Evolutionary conservation across 192 early-diverging fungal species (phyloP), one percentile per base, ranked within the genome.

Genomic region (Coemansia sp.): DNA sequence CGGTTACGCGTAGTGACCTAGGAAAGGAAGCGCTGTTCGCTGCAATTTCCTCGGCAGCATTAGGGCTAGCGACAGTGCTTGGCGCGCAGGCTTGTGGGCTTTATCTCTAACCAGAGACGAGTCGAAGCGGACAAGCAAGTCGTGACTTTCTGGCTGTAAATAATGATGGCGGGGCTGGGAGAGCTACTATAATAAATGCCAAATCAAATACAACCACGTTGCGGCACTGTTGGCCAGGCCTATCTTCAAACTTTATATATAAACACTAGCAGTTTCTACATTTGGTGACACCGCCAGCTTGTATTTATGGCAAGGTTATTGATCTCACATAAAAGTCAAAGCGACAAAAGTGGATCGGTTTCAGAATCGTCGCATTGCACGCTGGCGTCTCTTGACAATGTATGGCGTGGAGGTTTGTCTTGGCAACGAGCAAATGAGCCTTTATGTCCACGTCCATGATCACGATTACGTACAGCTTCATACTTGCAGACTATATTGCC

Each of bases 41-140:
- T 2, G 72, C 53, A 4, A 46, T 80, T 1, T 58, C 77, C 1
- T 80, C 77, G 15, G 63, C 53, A 15, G 62, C 72, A 52, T 57
- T 80, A 25, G 77, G 77, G 3, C 65, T 80, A n/a, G 77, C 72
- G 7, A 58, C 44, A 3, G 61, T 80, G 15, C 42, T 74, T 11
- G 69, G 72, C 20, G 61, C 62, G 2, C 77, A 74, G 53, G 72
- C 68, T 2, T 59, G 66, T 7, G 77, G 77, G 9, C 65, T 80
- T 48, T 71, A 71, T 46, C 58, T 80, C 1, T 80, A 71, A 44
- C 40, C 14, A n/a, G 40, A 34, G 31, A 8, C 31, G 31, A 6
- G 31, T 34, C 31, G 31, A 34, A 34, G 31, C 31, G 31, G 31
- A 34, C 31, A 34, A 34, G 31, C 6, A 34, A 34, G 31, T 34